A percentile compares a stretch with the other conserved stretches of the same genome.
phyloP scores from a whole-genome alignment of 2,329 filamentous ascomycete species.

The Coniella vitis region DNA sequence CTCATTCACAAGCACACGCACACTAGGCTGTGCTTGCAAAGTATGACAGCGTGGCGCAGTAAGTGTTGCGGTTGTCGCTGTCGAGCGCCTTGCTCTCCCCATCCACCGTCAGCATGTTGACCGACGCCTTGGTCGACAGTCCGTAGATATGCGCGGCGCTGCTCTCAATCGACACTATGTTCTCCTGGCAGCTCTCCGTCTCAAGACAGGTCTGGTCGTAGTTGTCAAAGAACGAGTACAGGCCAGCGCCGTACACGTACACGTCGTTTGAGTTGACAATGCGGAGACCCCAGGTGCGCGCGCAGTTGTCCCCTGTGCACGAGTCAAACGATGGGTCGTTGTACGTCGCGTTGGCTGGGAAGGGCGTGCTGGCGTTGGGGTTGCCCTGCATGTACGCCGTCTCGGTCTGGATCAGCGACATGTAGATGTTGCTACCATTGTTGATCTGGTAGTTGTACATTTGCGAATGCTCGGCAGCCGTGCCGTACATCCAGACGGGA shows the following conservation, averaged over 20 bases:
- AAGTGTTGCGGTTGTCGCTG: constrained; percentile 58
- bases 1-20: too few species aligned
- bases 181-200: constrained; percentile 65
- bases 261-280: constrained; percentile 61
- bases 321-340: constrained; percentile 62
- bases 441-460: constrained; percentile 81
- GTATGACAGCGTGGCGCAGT: constrained; percentile 53
- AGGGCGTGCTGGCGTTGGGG: constrained; percentile 63
- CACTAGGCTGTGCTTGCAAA: constrained; percentile 30
- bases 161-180: constrained; percentile 68
- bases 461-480: constrained; percentile 58
- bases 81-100: constrained; percentile 48
- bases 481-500: constrained; percentile 76
- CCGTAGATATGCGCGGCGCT: constrained; percentile 58
- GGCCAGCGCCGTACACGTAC: constrained; percentile 63
- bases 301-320: constrained; percentile 51
- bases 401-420: constrained; percentile 81
- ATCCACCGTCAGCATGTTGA: constrained; percentile 65
- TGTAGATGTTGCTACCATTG: constrained; percentile 71
- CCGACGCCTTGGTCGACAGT: constrained; percentile 66
- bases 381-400: constrained; percentile 85
- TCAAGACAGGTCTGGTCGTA: constrained; percentile 65
- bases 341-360: constrained; percentile 49
- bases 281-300: constrained; percentile 72
- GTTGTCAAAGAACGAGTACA: constrained; percentile 82